Evolutionary conservation across 805 yeast genomes (phyloP).

Genomic region (Brettanomyces bruxellensis): DNA sequence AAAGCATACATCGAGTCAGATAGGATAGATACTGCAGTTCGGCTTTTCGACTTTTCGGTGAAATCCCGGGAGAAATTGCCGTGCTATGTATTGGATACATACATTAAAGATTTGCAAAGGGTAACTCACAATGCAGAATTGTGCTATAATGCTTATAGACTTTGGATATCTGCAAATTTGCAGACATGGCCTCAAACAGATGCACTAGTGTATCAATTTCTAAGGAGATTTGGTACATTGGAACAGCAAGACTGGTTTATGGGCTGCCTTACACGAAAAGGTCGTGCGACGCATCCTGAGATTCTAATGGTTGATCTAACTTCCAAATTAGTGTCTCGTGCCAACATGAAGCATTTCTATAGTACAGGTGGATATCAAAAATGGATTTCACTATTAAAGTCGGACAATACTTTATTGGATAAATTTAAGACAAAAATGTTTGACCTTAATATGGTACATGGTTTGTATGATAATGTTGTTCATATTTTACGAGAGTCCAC

Average conservation of each 20-base stretch:
- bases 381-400: constrained; percentile 7
- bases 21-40: constrained; percentile 18
- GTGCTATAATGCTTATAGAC: constrained; percentile 17
- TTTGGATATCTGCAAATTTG: constrained; percentile 17
- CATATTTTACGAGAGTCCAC: constrained; percentile 5
- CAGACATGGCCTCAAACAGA: constrained; percentile 14
- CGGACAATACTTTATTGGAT: constrained; percentile 1
- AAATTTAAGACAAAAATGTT: constrained; percentile 7
- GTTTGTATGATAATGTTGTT: constrained; percentile 6
- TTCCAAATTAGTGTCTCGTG: constrained; percentile 3
- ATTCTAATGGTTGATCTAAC: constrained; percentile 10
- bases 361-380: constrained; percentile 7
- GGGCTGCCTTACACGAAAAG: constrained; percentile 6
- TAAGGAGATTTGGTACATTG: constrained; percentile 10
- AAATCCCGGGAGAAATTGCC: constrained; percentile 12
- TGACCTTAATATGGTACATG: constrained; percentile 13
- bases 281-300: constrained; percentile 9
- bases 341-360: constrained; percentile 4
- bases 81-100: constrained; percentile 11
- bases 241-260: constrained; percentile 19
- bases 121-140: constrained; percentile 14
- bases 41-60: constrained; percentile 21
- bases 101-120: constrained; percentile 12
- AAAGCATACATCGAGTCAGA: constrained; percentile 18
- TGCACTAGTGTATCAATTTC: constrained; percentile 13